These are phyloP conservation scores for Colletotrichum sp. DNA, from an alignment of 2,329 filamentous ascomycete genomes.

Conservation along the genomic window DNA sequence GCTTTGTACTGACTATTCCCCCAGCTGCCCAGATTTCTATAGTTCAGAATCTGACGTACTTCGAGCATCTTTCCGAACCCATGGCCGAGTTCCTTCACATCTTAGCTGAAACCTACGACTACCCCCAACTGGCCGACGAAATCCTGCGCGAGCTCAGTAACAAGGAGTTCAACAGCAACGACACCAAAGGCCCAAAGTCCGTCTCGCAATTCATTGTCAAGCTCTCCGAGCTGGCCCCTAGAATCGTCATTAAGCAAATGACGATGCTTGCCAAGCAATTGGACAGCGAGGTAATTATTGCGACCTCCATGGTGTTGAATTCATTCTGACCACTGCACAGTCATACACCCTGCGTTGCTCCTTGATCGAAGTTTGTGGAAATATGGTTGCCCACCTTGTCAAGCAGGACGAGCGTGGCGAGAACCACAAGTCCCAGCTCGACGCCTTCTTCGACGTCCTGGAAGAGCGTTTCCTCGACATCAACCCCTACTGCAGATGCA, in stretches of 20 bases:
- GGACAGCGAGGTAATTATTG: conserved; percentile 77
- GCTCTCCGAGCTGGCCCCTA: conserved; percentile 88
- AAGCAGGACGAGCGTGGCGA: conserved; percentile 91
- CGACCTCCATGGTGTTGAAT: too few relatives aligned
- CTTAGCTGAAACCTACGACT: conserved; percentile 95
- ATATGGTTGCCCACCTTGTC: conserved; percentile 89
- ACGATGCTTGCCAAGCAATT: conserved; percentile 92
- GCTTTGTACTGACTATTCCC: conserved; percentile 30
- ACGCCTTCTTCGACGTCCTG: conserved; percentile 95
- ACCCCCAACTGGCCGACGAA: conserved; percentile 92
- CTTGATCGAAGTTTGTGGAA: conserved; percentile 95
- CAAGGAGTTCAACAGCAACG: conserved; percentile 97
- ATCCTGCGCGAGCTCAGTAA: conserved; percentile 93
- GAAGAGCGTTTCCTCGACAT: conserved; percentile 96
- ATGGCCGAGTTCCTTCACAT: conserved; percentile 99
- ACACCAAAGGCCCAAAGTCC: conserved; percentile 93
- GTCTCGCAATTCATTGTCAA: conserved; percentile 94
- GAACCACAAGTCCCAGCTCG: conserved; percentile 92
- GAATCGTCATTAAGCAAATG: conserved; percentile 97
- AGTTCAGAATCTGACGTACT: conserved; percentile 96
- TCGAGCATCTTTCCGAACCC: conserved; percentile 97
- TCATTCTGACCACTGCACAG: conserved; percentile 37
- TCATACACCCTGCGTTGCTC: conserved; percentile 94
- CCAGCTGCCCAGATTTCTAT: conserved; percentile 95
- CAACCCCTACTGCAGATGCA: conserved; percentile 93